phyloP scores from a whole-genome alignment of 2,329 filamentous ascomycete species.

The Biscogniauxia sp. region DNA sequence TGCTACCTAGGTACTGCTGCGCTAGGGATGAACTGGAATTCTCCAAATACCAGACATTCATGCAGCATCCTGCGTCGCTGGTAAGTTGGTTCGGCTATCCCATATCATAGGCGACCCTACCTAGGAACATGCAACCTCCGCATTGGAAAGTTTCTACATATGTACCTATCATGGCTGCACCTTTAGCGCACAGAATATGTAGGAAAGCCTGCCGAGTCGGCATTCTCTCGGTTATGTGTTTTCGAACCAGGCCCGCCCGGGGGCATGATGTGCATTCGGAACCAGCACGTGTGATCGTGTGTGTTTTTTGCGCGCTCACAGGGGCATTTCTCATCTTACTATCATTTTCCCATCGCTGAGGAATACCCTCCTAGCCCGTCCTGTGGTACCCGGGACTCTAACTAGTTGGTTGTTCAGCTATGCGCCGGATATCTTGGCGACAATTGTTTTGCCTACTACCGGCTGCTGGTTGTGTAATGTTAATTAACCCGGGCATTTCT shows the following conservation, averaged over 20 bases:
- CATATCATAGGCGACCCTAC: slow-evolving; percentile 5
- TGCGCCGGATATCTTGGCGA: slow-evolving; percentile 2
- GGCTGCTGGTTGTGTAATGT: neutral
- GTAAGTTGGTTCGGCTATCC: slow-evolving; percentile 16
- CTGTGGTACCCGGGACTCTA: neutral
- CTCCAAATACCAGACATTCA: slow-evolving; percentile 18
- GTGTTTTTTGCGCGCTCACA: slow-evolving; percentile 1
- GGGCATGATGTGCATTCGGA: slow-evolving; percentile 27
- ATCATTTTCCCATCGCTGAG: neutral
- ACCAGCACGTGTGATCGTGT: slow-evolving; percentile 9
- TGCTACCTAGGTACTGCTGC: slow-evolving; percentile 7
- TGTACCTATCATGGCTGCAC: slow-evolving; percentile 4
- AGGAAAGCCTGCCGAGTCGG: slow-evolving; percentile 24
- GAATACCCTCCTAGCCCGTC: neutral
- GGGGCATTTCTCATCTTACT: slow-evolving; percentile 5
- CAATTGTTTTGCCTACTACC: neutral
- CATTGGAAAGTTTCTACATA: slow-evolving; percentile 24
- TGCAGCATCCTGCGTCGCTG: slow-evolving; percentile 14
- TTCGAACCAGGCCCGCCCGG: slow-evolving; percentile 22
- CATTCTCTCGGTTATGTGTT: slow-evolving; percentile 22
- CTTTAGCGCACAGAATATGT: slow-evolving; percentile 20
- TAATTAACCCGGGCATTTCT: slow-evolving; percentile 14
- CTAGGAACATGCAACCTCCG: slow-evolving; percentile 28
- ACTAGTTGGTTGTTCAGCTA: slow-evolving; percentile 10
- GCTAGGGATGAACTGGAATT: slow-evolving; percentile 21